Evolutionary conservation across 352 stramenopile species (phyloP), one percentile per base, ranked within the genome.

Genomic region (Phytophthora colocasiae): DNA sequence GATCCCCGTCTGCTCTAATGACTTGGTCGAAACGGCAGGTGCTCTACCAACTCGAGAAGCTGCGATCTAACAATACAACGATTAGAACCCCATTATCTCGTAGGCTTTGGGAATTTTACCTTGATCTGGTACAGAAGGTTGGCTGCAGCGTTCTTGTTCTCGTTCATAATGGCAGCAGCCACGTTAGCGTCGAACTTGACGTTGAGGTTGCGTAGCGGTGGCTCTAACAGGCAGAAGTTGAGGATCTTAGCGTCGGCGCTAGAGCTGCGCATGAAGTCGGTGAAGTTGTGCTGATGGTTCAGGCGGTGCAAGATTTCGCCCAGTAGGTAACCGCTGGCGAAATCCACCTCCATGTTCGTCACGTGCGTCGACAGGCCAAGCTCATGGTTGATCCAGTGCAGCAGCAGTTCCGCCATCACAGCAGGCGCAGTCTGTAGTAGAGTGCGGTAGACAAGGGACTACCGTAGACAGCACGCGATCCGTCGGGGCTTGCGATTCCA

Each of bases 121-220:
- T 95, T 96, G 62, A 97, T 89, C 58, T 97, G 88, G 69, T 96
- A 97, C 11, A 97, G 69, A 36, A 97, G 40, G n/a, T 90, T 85
- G 12, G 79, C 77, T 0, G 85, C 87, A 2, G 71, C 75, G 19
- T 85, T 85, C 10, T 74, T 65, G 29, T 75, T 75, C 46, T 84
- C 77, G 62, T 92, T 93, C 89, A 97, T 97, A 71, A 97, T 91
- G 41, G 75, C 69, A 3, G 74, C 77, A 7, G 91, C 91, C 10
- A 80, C 69, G 39, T 82, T 84, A n/a, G 86, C 77, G 56, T 97
- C 86, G 55, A 97, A 94, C 4, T 73, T 69, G 45, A 97, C 67
- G 58, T 80, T 77, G 45, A 97, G 76, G 27, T 83, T 83, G 19
- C 81, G 81, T 27, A 97, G 63, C 32, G 75, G 81, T 4, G 88